These are phyloP conservation scores for Suhomyces choctaworum DNA, from an alignment of 1,139 yeast genomes.

Conservation along the genomic window DNA sequence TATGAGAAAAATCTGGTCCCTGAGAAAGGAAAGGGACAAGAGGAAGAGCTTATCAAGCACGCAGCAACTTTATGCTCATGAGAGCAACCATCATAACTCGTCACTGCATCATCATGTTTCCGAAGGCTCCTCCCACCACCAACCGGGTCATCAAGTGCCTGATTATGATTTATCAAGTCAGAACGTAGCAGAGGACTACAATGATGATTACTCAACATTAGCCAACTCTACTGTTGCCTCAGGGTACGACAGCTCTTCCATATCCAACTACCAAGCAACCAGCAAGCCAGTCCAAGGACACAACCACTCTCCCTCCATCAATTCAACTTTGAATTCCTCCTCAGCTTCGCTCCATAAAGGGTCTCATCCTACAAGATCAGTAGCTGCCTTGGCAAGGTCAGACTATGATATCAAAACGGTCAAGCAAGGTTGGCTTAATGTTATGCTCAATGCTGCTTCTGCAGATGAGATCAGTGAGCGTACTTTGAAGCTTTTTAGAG, in stretches of 20 bases:
- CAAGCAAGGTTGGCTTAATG: conserved; percentile 49
- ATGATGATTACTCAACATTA: conserved; percentile 17
- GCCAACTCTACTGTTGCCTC: conserved; percentile 13
- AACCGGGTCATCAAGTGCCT: conserved; percentile 3
- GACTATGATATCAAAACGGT: conserved; percentile 36
- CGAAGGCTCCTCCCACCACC: conserved; percentile 2
- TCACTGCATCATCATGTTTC: conserved; percentile 4
- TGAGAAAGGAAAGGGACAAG: conserved; percentile 32
- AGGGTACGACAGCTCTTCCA: conserved; percentile 10
- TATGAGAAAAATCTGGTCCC: conserved; percentile 36
- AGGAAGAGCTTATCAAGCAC: conserved; percentile 25
- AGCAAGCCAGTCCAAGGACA: conserved; percentile 7
- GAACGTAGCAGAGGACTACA: conserved; percentile 12
- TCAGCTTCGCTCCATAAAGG: conserved; percentile 4
- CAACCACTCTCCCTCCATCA: conserved; percentile 11
- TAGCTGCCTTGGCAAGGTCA: conserved; percentile 26
- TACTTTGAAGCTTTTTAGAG: conserved; percentile 51
- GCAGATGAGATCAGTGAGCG: conserved; percentile 39
- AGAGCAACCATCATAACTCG: conserved; percentile 2
- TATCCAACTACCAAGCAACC: conserved; percentile 6
- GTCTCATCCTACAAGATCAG: conserved; percentile 9
- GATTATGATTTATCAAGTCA: conserved; percentile 11
- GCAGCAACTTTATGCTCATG: conserved; percentile 8
- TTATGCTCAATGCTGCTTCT: conserved; percentile 34
- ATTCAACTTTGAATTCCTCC: conserved; percentile 10